Evolutionary conservation across 23 red algal genomes (phyloP), one percentile per base, ranked within the genome.

Genomic region (Gracilaria gracilis): DNA sequence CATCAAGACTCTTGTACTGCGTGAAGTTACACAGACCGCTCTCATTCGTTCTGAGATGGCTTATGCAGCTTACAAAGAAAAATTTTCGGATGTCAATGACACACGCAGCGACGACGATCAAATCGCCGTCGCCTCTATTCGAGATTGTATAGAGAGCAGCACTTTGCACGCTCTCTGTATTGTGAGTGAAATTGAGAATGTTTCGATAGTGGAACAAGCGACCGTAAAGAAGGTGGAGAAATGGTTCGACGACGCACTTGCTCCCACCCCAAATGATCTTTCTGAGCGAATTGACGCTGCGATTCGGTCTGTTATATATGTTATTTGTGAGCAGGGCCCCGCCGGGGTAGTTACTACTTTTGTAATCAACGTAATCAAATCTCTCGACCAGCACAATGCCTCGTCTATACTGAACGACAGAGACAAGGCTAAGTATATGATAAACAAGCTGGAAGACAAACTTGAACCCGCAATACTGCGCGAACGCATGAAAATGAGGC

Each of bases 11-110:
- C 71, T 27, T 13, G 42, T 39, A 24, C 42, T 76, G 9, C 21
- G n/a, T 9, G 34, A 23, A n/a, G 34, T 76, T 39, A 38, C 24
- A 36, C 71, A 76, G 25, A 16, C 71, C 15, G 24, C 71, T 76
- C 71, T 76, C 71, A 76, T 76, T 24, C 23, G 33, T 13, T 76
- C 36, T 76, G 71, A 76, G 23, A 76, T 27, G 21, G 34, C 34
- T 12, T 76, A 76, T 23, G 0, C 71, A 16, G 71, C 71, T 0
- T 76, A 76, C 21, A 35, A 38, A 9, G 71, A 29, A 23, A 76
- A 76, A 21, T n/a, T 38, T 39, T 16, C 23, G 33, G 71, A 76
- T 21, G 1, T 76, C 12, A 76, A 76, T 76, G 8, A 23, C 21
- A 24, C 24, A 24, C 71, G 71, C 9, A 49, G 21, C 36, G 71